Evolutionary conservation across 2,329 filamentous ascomycete genomes (phyloP).

Genomic region (Aureobasidium melanogenum): DNA sequence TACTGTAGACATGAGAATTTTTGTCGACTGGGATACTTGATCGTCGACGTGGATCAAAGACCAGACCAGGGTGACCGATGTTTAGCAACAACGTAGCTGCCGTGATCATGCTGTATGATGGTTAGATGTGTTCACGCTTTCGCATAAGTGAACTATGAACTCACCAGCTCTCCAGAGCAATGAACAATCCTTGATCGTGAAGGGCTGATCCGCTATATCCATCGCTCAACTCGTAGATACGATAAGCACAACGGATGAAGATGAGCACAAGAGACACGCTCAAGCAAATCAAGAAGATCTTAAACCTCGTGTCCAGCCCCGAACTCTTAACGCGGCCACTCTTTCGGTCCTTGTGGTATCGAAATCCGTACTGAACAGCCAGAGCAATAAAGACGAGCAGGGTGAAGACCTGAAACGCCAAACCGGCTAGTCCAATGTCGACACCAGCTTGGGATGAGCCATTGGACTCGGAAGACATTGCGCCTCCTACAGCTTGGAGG

Average conservation of each 20-base stretch:
- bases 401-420: constrained; percentile 52
- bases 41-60: too few species aligned
- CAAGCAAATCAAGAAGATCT: constrained; percentile 44
- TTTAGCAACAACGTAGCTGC: too few species aligned
- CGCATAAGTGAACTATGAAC: not conserved
- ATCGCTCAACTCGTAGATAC: constrained; percentile 54
- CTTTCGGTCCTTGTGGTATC: not conserved
- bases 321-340: not conserved
- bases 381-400: constrained; percentile 46
- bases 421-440: constrained; percentile 57
- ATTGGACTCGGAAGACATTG: constrained; percentile 29
- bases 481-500: constrained; percentile 48
- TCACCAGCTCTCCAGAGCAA: constrained; percentile 23
- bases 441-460: constrained; percentile 34
- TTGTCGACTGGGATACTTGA: too few species aligned
- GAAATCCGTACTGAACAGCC: constrained; percentile 40
- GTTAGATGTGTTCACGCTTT: too few species aligned
- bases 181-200: constrained; percentile 15
- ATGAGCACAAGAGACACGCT: constrained; percentile 46
- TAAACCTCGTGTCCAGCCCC: constrained; percentile 33
- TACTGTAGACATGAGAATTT: too few species aligned
- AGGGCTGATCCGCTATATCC: constrained; percentile 50
- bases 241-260: constrained; percentile 54
- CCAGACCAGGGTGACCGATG: too few species aligned
- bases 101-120: too few species aligned